Percentiles rank a stretch among this genome's conserved stretches.
phyloP scores from a whole-genome alignment of 768 basidiomycete species.

The Suillus bovinus region DNA sequence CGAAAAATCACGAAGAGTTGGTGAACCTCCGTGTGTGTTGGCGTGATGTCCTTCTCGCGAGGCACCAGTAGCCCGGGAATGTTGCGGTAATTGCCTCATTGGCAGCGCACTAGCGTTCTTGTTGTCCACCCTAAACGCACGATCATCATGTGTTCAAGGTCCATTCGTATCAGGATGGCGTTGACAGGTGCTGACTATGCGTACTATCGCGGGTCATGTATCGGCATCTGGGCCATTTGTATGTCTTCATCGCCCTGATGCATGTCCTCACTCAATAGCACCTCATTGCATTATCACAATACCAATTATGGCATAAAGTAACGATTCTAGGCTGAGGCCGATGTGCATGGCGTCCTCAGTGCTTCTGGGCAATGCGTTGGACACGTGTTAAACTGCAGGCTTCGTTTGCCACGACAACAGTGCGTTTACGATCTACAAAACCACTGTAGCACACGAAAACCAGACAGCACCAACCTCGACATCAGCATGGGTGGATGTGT shows the following conservation, averaged over 20 bases:
- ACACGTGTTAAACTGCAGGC: slow-evolving; percentile 4
- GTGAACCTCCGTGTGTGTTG: not conserved
- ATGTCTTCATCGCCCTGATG: not conserved
- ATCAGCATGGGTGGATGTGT: not conserved
- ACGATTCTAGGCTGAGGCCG: not conserved
- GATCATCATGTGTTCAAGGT: not conserved
- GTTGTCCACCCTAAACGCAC: slow-evolving; percentile 1
- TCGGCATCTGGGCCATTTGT: not conserved
- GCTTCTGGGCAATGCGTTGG: not conserved
- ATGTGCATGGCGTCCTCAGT: not conserved
- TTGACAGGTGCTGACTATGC: not conserved
- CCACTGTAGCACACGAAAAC: not conserved
- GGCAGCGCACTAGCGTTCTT: not conserved
- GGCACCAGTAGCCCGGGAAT: not conserved
- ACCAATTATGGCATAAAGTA: not conserved
- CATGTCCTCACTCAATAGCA: not conserved
- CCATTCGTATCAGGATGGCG: not conserved
- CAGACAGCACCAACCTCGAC: not conserved
- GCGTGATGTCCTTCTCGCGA: not conserved
- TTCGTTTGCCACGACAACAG: not conserved
- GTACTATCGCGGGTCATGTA: not conserved
- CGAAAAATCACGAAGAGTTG: not conserved
- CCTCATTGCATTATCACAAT: not conserved
- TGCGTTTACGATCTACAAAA: slow-evolving; percentile 3
- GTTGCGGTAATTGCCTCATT: not conserved